Evolutionary conservation across 805 yeast species (phyloP).

Genomic region (Barnettozyma siamensis): DNA sequence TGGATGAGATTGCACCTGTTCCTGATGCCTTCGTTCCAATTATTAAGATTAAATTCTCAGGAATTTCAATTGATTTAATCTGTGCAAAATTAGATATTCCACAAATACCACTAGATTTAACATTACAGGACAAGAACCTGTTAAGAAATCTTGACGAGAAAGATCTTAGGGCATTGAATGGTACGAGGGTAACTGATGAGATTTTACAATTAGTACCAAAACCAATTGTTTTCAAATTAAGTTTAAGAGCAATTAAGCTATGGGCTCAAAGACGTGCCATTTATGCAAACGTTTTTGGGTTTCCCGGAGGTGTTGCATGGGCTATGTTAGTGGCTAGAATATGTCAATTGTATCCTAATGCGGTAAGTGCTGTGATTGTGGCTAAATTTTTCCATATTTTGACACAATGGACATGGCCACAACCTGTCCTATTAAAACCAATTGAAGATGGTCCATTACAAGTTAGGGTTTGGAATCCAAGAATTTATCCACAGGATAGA

Average conservation of each 20-base stretch:
- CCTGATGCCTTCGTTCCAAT: slow-evolving; percentile 99
- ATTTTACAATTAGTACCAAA: slow-evolving; percentile 86
- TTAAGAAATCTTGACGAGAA: slow-evolving; percentile 85
- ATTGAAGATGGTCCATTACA: slow-evolving; percentile 97
- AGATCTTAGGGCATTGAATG: slow-evolving; percentile 85
- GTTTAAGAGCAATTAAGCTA: slow-evolving; percentile 84
- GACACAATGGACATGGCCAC: slow-evolving; percentile 96
- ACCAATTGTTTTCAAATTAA: slow-evolving; percentile 87
- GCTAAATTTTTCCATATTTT: slow-evolving; percentile 82
- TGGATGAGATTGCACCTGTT: slow-evolving; percentile 88
- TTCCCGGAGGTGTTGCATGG: slow-evolving; percentile 99
- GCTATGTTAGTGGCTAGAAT: slow-evolving; percentile 98
- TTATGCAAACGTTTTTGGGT: slow-evolving; percentile 92
- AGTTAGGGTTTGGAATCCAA: slow-evolving; percentile 96
- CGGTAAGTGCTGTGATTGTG: slow-evolving; percentile 88
- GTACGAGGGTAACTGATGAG: slow-evolving; percentile 96
- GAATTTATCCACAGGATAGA: slow-evolving; percentile 81
- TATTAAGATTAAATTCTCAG: slow-evolving; percentile 80
- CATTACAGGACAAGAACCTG: slow-evolving; percentile 78
- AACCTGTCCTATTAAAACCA: slow-evolving; percentile 86
- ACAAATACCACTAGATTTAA: slow-evolving; percentile 69
- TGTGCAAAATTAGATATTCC: slow-evolving; percentile 81
- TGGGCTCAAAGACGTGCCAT: slow-evolving; percentile 97
- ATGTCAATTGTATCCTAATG: slow-evolving; percentile 94
- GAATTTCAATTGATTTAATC: slow-evolving; percentile 89